A percentile compares a stretch with the other conserved stretches of the same genome.
Conservation (phyloP, 441 rosid species). For the Isatis lusitanica region DNA sequence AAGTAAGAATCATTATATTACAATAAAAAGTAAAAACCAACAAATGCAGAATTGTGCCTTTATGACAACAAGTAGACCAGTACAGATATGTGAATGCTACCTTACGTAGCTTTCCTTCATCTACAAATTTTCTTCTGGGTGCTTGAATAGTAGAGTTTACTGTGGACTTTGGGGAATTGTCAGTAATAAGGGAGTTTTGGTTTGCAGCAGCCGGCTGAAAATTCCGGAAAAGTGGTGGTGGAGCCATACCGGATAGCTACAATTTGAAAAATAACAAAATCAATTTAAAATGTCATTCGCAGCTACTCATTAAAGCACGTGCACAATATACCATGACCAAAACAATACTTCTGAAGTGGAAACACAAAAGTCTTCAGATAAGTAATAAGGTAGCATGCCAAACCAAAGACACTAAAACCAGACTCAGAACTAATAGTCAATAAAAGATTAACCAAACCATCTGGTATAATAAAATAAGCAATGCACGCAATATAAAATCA, state of each 20-base stretch:
- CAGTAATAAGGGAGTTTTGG: constrained; percentile 47
- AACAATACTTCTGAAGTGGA: background rate
- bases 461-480: background rate
- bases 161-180: constrained; percentile 69
- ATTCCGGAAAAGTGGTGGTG: constrained; percentile 84
- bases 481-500: constrained; percentile 14
- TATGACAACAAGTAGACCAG: constrained; percentile 9
- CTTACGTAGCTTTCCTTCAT: constrained; percentile 98
- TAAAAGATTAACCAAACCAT: constrained; percentile 9
- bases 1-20: constrained; percentile 4
- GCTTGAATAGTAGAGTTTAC: constrained; percentile 85
- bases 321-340: constrained; percentile 3
- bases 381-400: background rate
- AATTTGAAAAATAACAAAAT: constrained; percentile 21
- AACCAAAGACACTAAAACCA: constrained; percentile 5
- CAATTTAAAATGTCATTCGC: background rate
- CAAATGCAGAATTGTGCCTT: background rate
- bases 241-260: constrained; percentile 85
- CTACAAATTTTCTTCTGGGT: constrained; percentile 95
- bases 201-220: constrained; percentile 68
- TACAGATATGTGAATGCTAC: constrained; percentile 40
- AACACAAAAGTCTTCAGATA: background rate
- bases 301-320: constrained; percentile 7
- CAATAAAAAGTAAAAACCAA: background rate
- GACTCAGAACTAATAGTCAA: constrained; percentile 6